Conservation (phyloP, 1,139 yeast genomes). For the Candida buenavistaensis region DNA sequence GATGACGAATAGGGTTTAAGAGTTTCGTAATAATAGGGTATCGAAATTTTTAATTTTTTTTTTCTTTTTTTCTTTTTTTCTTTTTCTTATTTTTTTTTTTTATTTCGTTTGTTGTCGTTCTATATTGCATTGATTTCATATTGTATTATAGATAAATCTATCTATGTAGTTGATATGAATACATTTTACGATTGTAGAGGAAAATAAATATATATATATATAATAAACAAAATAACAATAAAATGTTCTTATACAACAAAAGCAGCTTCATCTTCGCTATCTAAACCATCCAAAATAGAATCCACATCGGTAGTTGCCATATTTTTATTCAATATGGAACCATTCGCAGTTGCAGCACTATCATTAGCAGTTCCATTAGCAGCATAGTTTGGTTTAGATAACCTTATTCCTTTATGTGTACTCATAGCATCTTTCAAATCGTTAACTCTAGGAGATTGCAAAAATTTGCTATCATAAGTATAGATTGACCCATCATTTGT, state of each 20-base stretch:
- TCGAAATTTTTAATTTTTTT: constrained; percentile 5
- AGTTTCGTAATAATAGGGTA: too few relatives aligned
- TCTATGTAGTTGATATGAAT: too few relatives aligned
- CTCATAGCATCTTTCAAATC: constrained; percentile 45
- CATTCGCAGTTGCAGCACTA: constrained; percentile 18
- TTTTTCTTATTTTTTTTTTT: constrained; percentile 5
- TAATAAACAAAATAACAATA: background rate
- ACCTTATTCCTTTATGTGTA: constrained; percentile 4
- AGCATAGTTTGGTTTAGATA: constrained; percentile 2
- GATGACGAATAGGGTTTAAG: constrained; percentile 10
- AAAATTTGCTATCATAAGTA: constrained; percentile 16
- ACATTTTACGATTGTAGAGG: too few relatives aligned
- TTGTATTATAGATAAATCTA: too few relatives aligned
- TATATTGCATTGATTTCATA: too few relatives aligned
- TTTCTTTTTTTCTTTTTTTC: constrained; percentile 4
- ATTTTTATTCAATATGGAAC: constrained; percentile 36
- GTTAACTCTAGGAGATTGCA: constrained; percentile 41
- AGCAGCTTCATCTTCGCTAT: constrained; percentile 36
- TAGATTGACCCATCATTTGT: constrained; percentile 21
- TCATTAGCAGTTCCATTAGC: constrained; percentile 4
- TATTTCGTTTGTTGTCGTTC: too few relatives aligned
- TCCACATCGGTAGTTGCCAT: constrained; percentile 34
- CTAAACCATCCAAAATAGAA: constrained; percentile 38
- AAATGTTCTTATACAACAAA: constrained; percentile 26
- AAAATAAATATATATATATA: background rate